A percentile compares a stretch with the other conserved stretches of the same genome.
These are phyloP conservation scores for Psilocybe azurescens DNA, from an alignment of 768 basidiomycete species.

Conservation along the genomic window DNA sequence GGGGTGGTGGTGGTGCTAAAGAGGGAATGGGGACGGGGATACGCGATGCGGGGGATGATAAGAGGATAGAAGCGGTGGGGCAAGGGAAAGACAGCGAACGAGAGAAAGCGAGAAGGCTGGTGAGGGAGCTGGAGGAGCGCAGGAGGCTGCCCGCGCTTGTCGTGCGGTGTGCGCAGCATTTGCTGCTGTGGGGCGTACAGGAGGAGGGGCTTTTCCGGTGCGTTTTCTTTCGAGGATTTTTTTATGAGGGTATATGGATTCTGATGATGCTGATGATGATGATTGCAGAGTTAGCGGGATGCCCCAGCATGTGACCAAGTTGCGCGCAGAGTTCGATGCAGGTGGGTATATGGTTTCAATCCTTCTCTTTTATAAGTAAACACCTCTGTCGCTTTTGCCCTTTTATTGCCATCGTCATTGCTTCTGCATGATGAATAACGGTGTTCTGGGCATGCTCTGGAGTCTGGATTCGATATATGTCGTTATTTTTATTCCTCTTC, in stretches of 20 bases:
- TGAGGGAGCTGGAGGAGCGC: conserved; percentile 47
- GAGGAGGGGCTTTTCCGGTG: conserved; percentile 90
- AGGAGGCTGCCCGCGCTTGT: conserved; percentile 74
- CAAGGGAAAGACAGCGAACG: neutral
- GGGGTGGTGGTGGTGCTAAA: neutral
- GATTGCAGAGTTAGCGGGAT: conserved; percentile 76
- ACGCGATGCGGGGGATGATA: conserved; percentile 3
- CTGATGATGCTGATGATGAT: too few species aligned
- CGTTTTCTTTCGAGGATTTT: conserved; percentile 30
- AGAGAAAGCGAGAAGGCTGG: conserved; percentile 27
- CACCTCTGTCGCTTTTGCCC: neutral
- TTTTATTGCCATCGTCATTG: neutral
- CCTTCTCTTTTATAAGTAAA: neutral
- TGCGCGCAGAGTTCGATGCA: conserved; percentile 83
- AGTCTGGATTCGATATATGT: neutral
- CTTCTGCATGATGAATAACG: neutral
- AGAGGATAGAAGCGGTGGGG: neutral
- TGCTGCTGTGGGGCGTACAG: conserved; percentile 81
- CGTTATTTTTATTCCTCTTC: conserved; percentile 6
- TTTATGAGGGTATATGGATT: conserved; percentile 13
- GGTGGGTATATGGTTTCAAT: conserved; percentile 43
- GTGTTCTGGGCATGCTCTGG: neutral
- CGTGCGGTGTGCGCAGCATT: conserved; percentile 82
- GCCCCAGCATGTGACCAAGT: conserved; percentile 75
- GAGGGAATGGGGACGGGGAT: conserved; percentile 17